Conservation (phyloP, 225 moss, liverwort and hornwort species). For the Sphagnum tenellum region DNA sequence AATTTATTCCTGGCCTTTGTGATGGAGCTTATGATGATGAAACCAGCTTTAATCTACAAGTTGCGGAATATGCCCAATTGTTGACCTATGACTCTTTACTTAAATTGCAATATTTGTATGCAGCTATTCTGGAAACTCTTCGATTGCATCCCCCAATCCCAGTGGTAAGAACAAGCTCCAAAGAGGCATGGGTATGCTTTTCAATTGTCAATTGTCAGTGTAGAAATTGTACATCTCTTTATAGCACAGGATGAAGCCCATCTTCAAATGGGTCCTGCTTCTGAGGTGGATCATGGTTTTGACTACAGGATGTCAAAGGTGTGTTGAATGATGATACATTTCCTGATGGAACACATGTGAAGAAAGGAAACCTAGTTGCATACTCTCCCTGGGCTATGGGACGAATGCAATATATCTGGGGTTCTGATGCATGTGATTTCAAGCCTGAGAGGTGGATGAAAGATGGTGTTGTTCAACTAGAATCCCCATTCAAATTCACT, state of each 20-base stretch:
- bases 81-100: conserved; percentile 30
- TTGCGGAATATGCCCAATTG: conserved; percentile 15
- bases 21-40: too few relatives aligned
- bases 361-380: conserved; percentile 25
- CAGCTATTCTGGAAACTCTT: conserved; percentile 44
- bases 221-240: too few relatives aligned
- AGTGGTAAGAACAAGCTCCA: conserved; percentile 16
- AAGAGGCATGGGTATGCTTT: too few relatives aligned
- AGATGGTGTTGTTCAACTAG: conserved; percentile 34
- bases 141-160: conserved; percentile 52
- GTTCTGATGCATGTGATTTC: conserved; percentile 45
- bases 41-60: too few relatives aligned
- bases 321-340: conserved; percentile 30
- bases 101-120: conserved; percentile 34
- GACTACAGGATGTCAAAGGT: conserved; percentile 35
- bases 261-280: too few relatives aligned
- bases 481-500: conserved; percentile 66
- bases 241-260: too few relatives aligned
- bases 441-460: conserved; percentile 66
- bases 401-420: conserved; percentile 60
- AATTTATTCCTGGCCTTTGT: too few relatives aligned
- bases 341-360: conserved; percentile 50
- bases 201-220: too few relatives aligned
- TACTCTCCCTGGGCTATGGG: conserved; percentile 58
- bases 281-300: too few relatives aligned